Base-by-base conservation (phyloP, 768 basidiomycete species). In the Naganishia onofrii region DNA sequence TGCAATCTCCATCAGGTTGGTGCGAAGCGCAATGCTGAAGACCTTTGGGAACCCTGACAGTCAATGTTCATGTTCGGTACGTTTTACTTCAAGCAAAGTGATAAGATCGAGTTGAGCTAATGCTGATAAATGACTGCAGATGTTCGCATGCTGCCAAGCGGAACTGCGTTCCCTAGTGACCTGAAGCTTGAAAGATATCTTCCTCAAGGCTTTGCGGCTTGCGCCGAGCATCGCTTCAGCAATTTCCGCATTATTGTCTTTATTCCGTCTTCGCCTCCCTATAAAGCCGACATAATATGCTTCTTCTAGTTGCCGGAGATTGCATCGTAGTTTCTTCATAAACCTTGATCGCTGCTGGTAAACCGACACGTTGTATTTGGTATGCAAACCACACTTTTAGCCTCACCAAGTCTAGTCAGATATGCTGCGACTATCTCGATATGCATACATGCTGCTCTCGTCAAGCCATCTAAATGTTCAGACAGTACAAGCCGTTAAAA, bases 21-120 rank as follows among this genome's bases (percentile, higher is more conserved):
- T n/a, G n/a, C n/a, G n/a, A n/a, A n/a, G n/a, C n/a, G n/a, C 31
- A 66, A 9, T 52, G 28, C 42, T 23, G 29, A 32, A 1, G 5
- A 19, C 13, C 31, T 42, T 17, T 2, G 10, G 23, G 53, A n/a
- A 28, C 10, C n/a, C 32, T 29, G 52, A 3, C 56, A 80, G 79
- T 75, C 36, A 70, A 78, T 29, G 78, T 77, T 6, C 79, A 80
- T 72, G 77, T 79, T 38, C 77, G 76, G 66, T 80, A 38, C 46
- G 65, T 15, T 10, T 48, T n/a, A 17, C 15, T 3, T 3, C 21
- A 51, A 13, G 6, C 15, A 23, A 51, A n/a, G 48, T 23, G 48
- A 13, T 6, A n/a, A 6, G 19, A 26, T 23, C 3, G 4, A n/a
- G 34, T 12, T 23, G 12, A n/a, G 48, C 21, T 23, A 26, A 46